phyloP scores from a whole-genome alignment of 345 rosid species.

The Corchorus capsularis region DNA sequence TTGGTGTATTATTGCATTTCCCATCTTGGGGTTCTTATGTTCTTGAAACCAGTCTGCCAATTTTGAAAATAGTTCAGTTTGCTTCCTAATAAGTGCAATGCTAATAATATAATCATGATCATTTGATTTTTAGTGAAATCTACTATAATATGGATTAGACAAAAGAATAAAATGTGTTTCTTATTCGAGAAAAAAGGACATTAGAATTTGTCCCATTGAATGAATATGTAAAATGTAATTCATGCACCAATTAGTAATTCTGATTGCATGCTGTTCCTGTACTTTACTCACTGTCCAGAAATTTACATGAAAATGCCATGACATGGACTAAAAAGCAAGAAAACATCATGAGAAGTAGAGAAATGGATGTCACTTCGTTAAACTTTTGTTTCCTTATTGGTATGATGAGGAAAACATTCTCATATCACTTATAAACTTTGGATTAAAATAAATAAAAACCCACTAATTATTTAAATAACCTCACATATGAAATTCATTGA shows the following conservation, averaged over 20 bases:
- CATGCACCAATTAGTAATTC: no score
- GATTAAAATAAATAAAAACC: background rate
- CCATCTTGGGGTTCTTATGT: background rate
- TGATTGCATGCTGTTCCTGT: no score
- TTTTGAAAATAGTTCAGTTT: no score
- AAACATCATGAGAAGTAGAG: constrained; percentile 2
- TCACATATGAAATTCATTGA: background rate
- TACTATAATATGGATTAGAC: no score
- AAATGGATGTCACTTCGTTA: background rate
- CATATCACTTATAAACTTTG: background rate
- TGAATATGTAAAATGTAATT: no score
- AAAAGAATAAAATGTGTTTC: no score
- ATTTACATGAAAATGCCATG: background rate
- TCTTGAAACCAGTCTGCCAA: background rate
- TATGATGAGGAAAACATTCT: background rate
- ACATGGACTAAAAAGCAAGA: background rate
- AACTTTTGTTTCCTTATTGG: background rate
- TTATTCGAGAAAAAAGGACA: no score
- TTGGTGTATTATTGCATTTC: background rate
- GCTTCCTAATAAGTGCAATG: no score
- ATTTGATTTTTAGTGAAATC: no score
- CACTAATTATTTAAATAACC: background rate
- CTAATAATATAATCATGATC: no score
- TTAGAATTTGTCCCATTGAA: no score
- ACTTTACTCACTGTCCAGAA: background rate